These are phyloP conservation scores for Cornus controversa DNA, from an alignment of 148 eudicot species.

Conservation along the genomic window DNA sequence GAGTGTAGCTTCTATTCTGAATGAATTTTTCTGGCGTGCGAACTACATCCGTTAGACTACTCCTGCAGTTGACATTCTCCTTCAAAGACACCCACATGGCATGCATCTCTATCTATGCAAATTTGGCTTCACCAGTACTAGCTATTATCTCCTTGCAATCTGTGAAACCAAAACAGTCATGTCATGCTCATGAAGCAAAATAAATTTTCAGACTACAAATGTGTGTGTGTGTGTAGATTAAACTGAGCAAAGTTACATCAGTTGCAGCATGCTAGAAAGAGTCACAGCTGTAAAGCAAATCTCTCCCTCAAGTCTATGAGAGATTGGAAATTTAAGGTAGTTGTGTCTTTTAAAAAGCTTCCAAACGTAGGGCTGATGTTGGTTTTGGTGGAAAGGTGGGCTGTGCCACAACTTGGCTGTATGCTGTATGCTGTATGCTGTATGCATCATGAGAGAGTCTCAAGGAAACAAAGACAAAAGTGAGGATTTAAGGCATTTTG, in stretches of 20 bases:
- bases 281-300: too few species aligned
- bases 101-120: conserved; percentile 22
- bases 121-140: too few species aligned
- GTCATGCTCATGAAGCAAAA: too few species aligned
- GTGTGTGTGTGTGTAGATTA: too few species aligned
- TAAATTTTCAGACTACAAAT: too few species aligned
- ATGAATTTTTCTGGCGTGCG: conserved; percentile 10
- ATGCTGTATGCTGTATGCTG: too few species aligned
- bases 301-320: background rate
- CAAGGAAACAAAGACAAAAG: conserved; percentile 3
- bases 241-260: too few species aligned
- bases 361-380: background rate
- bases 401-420: conserved; percentile 5
- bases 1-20: background rate
- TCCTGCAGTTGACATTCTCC: conserved; percentile 26
- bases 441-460: background rate
- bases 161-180: too few species aligned
- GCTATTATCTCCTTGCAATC: too few species aligned
- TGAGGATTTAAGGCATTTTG: background rate
- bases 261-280: too few species aligned
- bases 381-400: background rate
- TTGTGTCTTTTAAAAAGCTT: background rate
- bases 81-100: conserved; percentile 35
- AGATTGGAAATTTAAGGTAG: background rate
- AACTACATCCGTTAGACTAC: conserved; percentile 20